These are phyloP conservation scores for Solanum chaucha DNA, from an alignment of 257 asterid species.

Conservation along the genomic window DNA sequence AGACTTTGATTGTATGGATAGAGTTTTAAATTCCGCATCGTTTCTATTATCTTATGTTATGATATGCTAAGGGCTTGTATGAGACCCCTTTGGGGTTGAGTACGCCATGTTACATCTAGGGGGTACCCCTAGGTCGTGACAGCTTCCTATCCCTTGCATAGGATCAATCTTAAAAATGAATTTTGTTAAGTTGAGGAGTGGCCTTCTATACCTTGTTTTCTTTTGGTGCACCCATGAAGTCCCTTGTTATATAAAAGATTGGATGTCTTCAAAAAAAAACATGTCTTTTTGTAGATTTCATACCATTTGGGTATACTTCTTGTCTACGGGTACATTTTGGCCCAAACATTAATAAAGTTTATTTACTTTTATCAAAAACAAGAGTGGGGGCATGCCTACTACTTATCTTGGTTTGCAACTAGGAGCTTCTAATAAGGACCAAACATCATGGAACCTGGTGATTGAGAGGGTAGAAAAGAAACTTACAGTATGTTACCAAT, in stretches of 20 bases:
- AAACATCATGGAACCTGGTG: not conserved
- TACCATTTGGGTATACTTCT: not conserved
- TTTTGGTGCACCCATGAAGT: not conserved
- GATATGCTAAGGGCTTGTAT: too few species aligned
- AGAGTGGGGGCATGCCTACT: not conserved
- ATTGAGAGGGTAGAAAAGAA: not conserved
- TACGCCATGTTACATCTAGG: too few species aligned
- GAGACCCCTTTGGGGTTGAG: too few species aligned
- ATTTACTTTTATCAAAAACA: not conserved
- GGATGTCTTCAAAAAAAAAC: not conserved
- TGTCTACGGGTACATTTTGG: not conserved
- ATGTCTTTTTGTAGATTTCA: not conserved
- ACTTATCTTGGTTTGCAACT: not conserved
- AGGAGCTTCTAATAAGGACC: not conserved
- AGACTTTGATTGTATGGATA: too few species aligned
- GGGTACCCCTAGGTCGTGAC: too few species aligned
- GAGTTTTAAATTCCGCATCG: too few species aligned
- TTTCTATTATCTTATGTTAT: too few species aligned
- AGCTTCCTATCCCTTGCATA: not conserved
- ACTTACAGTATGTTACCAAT: not conserved
- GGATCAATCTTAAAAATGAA: not conserved
- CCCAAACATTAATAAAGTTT: not conserved
- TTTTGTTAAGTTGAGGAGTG: not conserved
- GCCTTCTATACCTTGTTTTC: not conserved
- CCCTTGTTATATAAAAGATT: not conserved